Base-by-base conservation (phyloP, 2,329 filamentous ascomycete genomes). In the Geosmithia morbida region DNA sequence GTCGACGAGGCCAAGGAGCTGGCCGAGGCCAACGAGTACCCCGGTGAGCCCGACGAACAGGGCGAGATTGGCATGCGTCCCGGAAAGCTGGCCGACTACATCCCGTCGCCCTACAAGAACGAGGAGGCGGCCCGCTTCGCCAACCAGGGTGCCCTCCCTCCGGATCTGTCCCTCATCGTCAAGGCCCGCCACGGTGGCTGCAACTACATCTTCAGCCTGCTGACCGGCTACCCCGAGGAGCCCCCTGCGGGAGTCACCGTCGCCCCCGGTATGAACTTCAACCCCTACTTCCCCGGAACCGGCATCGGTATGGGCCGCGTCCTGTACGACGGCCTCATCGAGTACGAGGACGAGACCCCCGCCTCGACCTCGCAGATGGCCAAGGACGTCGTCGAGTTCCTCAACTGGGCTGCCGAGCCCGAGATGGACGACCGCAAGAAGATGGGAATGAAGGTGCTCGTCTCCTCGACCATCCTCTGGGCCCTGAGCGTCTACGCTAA, bases 361-460 rank as follows among this genome's bases (percentile, higher is more conserved):
- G 92, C 92, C 45, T 87, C 90, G 52, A 88, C 88, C 55, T 96
- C 90, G 53, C 92, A 98, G 74, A 98, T 98, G 92, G 92, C 92
- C 68, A 98, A 98, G 83, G 92, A 98, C 59, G 92, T 98, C 51
- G 82, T 85, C 51, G 92, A 98, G 72, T 98, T 98, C 75, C 78
- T 98, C 64, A 97, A 98, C 83, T 98, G 92, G 92, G 78, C 92
- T 48, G 89, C 92, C 49, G 92, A 98, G 75, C 92, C 92, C 45
- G 92, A 98, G 77, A 95, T 96, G 88, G 92, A 98, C 63, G 83
- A 96, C 65, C 85, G 92, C 65, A 98, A 98, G 85, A 92, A 88
- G 75, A 98, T 97, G 92, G 92, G 92, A 61, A 81, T 94, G 79
- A 97, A 98, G 82, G 86, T 94, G 48, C 67, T 98, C 58, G 81